Evolutionary conservation across 1,139 yeast genomes (phyloP).

Genomic region (Geotrichum reessii): DNA sequence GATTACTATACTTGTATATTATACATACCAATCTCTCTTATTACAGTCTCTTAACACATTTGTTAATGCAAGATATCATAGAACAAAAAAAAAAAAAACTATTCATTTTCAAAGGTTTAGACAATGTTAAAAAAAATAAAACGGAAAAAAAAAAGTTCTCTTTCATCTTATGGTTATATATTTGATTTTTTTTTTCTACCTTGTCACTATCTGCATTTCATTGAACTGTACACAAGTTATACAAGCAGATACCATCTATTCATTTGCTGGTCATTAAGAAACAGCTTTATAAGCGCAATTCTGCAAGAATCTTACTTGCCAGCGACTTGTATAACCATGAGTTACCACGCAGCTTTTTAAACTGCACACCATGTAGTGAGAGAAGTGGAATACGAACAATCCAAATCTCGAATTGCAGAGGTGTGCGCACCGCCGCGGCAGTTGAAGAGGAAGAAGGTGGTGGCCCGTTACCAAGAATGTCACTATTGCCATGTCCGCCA

Average conservation of each 20-base stretch:
- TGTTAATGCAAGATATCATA: too few species aligned
- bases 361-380: constrained; percentile 88
- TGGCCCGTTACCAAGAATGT: constrained; percentile 43
- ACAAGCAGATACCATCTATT: too few species aligned
- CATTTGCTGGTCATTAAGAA: too few species aligned
- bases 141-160: background rate
- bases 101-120: too few species aligned
- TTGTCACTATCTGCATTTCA: background rate
- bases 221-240: too few species aligned
- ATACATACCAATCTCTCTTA: too few species aligned
- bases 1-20: too few species aligned
- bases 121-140: background rate
- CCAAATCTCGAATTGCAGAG: constrained; percentile 84
- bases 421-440: constrained; percentile 36
- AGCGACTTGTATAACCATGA: constrained; percentile 95
- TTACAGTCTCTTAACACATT: too few species aligned
- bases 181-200: background rate
- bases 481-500: constrained; percentile 49
- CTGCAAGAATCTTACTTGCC: constrained; percentile 79
- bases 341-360: constrained; percentile 87
- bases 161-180: background rate
- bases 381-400: constrained; percentile 89
- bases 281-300: constrained; percentile 50
- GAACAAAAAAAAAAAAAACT: too few species aligned
- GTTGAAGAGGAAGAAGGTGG: constrained; percentile 17